These are phyloP conservation scores for Taphrina pruni DNA, from an alignment of 1,139 yeast species.

Conservation along the genomic window DNA sequence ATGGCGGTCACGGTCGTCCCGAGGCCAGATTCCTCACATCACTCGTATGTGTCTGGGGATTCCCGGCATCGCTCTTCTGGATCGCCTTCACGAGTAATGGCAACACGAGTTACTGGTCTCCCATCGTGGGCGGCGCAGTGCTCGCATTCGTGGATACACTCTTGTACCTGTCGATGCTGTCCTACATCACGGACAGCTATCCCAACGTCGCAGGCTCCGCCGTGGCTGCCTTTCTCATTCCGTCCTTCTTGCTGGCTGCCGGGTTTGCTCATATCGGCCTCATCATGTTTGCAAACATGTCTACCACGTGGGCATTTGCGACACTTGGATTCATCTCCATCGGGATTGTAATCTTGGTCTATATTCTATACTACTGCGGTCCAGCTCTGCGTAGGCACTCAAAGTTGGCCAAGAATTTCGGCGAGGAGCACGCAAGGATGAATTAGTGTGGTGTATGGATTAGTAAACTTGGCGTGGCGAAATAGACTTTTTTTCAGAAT, in stretches of 20 bases:
- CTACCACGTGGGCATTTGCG: conserved; percentile 41
- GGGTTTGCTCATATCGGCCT: conserved; percentile 42
- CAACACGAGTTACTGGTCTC: conserved; percentile 44
- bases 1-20: conserved; percentile 41
- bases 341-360: conserved; percentile 33
- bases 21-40: conserved; percentile 41
- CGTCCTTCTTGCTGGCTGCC: conserved; percentile 41
- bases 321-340: conserved; percentile 34
- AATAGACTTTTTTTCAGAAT: too few relatives aligned
- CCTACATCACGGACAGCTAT: conserved; percentile 63
- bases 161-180: conserved; percentile 56
- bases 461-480: too few relatives aligned
- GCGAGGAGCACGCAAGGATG: not conserved
- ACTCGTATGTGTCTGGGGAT: conserved; percentile 36
- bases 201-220: conserved; percentile 67
- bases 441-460: not conserved
- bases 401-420: conserved; percentile 34
- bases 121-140: conserved; percentile 45
- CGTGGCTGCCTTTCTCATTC: conserved; percentile 59
- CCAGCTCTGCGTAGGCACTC: conserved; percentile 31
- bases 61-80: conserved; percentile 45
- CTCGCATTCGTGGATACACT: conserved; percentile 44
- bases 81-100: conserved; percentile 46
- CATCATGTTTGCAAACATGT: conserved; percentile 40
- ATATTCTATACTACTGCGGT: conserved; percentile 42